These are phyloP conservation scores for Aspergillus hancockii DNA, from an alignment of 495 filamentous ascomycete species.

Conservation along the genomic window DNA sequence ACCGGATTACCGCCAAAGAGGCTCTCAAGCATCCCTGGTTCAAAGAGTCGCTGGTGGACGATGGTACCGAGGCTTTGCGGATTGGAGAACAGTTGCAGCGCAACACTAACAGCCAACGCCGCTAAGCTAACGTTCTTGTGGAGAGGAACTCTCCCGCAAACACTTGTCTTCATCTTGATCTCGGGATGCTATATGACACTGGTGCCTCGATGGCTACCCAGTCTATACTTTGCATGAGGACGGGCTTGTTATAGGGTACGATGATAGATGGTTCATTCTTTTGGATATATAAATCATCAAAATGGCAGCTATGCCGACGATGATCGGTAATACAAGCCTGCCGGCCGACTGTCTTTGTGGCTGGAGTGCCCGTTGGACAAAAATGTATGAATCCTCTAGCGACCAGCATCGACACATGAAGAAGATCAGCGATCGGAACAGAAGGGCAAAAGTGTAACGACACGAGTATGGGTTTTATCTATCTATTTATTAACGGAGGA, in stretches of 20 bases:
- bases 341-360: background rate
- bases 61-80: constrained; percentile 89
- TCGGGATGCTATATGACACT: constrained; percentile 5
- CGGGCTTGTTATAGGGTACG: constrained; percentile 20
- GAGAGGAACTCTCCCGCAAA: background rate
- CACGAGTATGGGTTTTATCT: constrained; percentile 1
- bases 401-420: background rate
- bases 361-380: background rate
- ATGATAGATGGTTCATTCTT: constrained; percentile 34
- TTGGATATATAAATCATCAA: constrained; percentile 36
- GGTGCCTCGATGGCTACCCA: constrained; percentile 11
- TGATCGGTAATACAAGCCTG: constrained; percentile 7
- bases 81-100: constrained; percentile 52
- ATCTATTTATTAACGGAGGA: constrained; percentile 4
- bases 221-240: constrained; percentile 22
- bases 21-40: constrained; percentile 96
- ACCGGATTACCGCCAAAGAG: constrained; percentile 87
- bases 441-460: constrained; percentile 4
- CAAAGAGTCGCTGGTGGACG: constrained; percentile 78
- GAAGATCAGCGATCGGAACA: background rate
- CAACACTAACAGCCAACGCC: constrained; percentile 23
- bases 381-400: background rate
- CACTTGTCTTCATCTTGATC: background rate
- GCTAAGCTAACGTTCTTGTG: constrained; percentile 13
- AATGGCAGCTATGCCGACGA: constrained; percentile 28